Conservation (phyloP, 352 stramenopile species). For the Globisporangium paddicum region DNA sequence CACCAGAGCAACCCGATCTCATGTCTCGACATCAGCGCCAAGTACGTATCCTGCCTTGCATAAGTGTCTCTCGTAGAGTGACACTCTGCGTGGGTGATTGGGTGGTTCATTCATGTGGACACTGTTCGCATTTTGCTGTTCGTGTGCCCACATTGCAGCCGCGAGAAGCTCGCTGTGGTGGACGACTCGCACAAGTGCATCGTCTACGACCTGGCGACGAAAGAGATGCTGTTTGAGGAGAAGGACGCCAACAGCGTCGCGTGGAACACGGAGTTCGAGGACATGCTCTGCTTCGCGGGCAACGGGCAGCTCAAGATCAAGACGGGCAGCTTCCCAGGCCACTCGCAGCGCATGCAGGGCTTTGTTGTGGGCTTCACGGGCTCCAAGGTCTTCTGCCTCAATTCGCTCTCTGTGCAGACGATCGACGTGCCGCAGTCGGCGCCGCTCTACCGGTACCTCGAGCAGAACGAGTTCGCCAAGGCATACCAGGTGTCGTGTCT, state of each 20-base stretch:
- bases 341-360: slow-evolving; percentile 88
- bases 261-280: slow-evolving; percentile 94
- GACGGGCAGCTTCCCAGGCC: slow-evolving; percentile 84
- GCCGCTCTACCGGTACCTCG: slow-evolving; percentile 86
- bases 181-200: slow-evolving; percentile 86
- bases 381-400: slow-evolving; percentile 91
- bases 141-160: slow-evolving; percentile 24
- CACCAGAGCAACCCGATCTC: slow-evolving; percentile 81
- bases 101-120: slow-evolving; percentile 4
- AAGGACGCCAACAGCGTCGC: slow-evolving; percentile 83
- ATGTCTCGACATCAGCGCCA: slow-evolving; percentile 87
- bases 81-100: background rate
- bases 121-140: background rate
- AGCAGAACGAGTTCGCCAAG: slow-evolving; percentile 83
- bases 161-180: slow-evolving; percentile 88
- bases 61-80: background rate
- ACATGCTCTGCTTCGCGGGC: slow-evolving; percentile 93
- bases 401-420: slow-evolving; percentile 80
- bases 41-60: slow-evolving; percentile 32
- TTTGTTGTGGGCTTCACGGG: slow-evolving; percentile 92
- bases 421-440: slow-evolving; percentile 91
- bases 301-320: slow-evolving; percentile 90
- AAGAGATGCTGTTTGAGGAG: slow-evolving; percentile 88
- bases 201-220: slow-evolving; percentile 90
- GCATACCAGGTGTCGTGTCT: slow-evolving; percentile 91